These are phyloP conservation scores for Nepenthes gracilis DNA, from an alignment of 148 eudicot species.

Conservation along the genomic window DNA sequence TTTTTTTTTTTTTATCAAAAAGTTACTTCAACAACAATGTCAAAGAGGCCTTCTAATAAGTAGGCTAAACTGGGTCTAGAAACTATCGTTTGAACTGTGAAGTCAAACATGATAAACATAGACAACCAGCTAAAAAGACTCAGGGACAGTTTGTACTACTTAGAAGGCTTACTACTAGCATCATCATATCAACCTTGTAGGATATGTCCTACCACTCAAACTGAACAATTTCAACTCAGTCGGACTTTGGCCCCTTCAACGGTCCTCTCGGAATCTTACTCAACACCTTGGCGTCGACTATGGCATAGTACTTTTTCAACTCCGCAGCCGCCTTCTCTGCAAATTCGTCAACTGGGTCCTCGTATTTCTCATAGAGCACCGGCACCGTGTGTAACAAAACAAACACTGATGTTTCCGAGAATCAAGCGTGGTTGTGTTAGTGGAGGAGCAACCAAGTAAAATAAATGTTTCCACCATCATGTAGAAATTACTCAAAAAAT, in stretches of 20 bases:
- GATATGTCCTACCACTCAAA: neutral
- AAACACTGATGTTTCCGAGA: slow-evolving; percentile 31
- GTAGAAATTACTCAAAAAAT: no score
- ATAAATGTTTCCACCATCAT: neutral
- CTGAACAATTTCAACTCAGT: slow-evolving; percentile 8
- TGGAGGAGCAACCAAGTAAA: neutral
- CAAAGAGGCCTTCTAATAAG: no score
- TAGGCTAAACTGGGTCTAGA: no score
- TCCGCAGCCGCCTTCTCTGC: slow-evolving; percentile 76
- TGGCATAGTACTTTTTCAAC: slow-evolving; percentile 76
- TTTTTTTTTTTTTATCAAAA: no score
- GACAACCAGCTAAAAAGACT: no score
- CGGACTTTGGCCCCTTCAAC: slow-evolving; percentile 47
- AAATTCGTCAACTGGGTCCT: slow-evolving; percentile 69
- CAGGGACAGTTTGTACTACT: no score
- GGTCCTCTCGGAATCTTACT: slow-evolving; percentile 68
- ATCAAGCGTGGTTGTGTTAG: neutral
- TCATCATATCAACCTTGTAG: neutral
- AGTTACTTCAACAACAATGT: no score
- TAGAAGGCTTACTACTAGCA: no score
- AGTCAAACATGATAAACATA: no score
- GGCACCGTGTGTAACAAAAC: slow-evolving; percentile 77
- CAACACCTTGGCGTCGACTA: slow-evolving; percentile 60
- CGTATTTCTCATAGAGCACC: slow-evolving; percentile 71
- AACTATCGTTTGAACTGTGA: no score